Conservation (phyloP, 129 eudicot genomes). For the Chrysanthemum lavandulifolium region DNA sequence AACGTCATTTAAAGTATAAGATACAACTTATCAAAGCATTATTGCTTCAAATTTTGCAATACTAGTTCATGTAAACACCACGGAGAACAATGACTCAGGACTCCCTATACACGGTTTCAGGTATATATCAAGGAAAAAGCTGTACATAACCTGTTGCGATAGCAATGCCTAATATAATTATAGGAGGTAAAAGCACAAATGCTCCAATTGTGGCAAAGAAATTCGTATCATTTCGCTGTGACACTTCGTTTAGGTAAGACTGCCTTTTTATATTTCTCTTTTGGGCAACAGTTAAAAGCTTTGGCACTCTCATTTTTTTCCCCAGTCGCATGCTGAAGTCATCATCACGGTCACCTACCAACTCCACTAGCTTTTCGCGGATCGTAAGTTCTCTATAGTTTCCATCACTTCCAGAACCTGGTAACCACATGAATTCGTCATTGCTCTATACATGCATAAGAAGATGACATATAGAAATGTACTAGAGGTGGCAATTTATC, state of each 20-base stretch:
- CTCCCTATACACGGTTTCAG: slow-evolving; percentile 17
- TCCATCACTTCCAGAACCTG: slow-evolving; percentile 63
- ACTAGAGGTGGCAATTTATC: too few relatives aligned
- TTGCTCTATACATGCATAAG: slow-evolving; percentile 10
- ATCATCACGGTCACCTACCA: slow-evolving; percentile 74
- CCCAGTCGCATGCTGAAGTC: too few relatives aligned
- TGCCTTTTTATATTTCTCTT: slow-evolving; percentile 89
- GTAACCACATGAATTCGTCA: slow-evolving; percentile 5
- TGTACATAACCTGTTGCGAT: slow-evolving; percentile 91
- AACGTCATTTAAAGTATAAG: neutral
- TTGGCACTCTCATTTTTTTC: slow-evolving; percentile 68
- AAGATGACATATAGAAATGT: neutral
- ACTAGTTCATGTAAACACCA: neutral
- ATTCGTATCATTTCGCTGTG: slow-evolving; percentile 73
- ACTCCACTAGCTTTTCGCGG: slow-evolving; percentile 67
- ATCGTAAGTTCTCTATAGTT: slow-evolving; percentile 44
- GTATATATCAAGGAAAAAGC: slow-evolving; percentile 65
- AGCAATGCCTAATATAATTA: slow-evolving; percentile 69
- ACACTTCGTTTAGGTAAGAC: slow-evolving; percentile 76
- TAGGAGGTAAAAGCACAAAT: slow-evolving; percentile 85
- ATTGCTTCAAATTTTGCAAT: neutral
- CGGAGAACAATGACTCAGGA: neutral
- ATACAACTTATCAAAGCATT: neutral
- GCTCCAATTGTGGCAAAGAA: slow-evolving; percentile 92
- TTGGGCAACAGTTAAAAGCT: slow-evolving; percentile 82